phyloP scores from a whole-genome alignment of 768 basidiomycete species.

The Termitomyces sp. region DNA sequence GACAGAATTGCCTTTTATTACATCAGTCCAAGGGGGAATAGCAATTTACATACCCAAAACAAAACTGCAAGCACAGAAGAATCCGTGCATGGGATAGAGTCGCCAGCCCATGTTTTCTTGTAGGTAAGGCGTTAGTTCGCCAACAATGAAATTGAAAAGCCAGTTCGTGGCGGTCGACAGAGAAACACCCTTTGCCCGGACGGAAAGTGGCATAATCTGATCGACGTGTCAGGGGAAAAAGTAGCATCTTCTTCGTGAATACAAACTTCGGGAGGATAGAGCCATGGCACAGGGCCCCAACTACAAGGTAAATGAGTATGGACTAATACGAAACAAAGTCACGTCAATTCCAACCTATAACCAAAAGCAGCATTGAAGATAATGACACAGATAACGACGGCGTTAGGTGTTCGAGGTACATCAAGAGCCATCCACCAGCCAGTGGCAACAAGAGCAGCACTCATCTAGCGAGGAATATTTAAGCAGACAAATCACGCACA shows the following conservation, averaged over 20 bases:
- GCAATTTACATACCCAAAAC: constrained; percentile 50
- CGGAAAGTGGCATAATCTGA: constrained; percentile 83
- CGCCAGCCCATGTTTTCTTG: constrained; percentile 89
- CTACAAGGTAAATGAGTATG: constrained; percentile 22
- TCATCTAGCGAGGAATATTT: constrained; percentile 55
- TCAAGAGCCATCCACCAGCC: constrained; percentile 96
- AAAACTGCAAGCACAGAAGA: constrained; percentile 86
- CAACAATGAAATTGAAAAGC: constrained; percentile 89
- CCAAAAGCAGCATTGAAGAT: constrained; percentile 94
- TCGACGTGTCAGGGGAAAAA: constrained; percentile 1
- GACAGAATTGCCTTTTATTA: constrained; percentile 66
- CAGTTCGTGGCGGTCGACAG: constrained; percentile 88
- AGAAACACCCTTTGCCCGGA: constrained; percentile 95
- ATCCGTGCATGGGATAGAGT: constrained; percentile 93
- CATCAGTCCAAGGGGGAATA: neutral
- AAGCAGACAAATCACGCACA: neutral
- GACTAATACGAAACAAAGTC: neutral
- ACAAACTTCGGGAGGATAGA: constrained; percentile 79
- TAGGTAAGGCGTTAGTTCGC: constrained; percentile 79
- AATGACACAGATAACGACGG: constrained; percentile 85
- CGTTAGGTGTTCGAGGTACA: constrained; percentile 76
- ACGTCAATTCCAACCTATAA: constrained; percentile 46
- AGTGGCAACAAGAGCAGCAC: constrained; percentile 66
- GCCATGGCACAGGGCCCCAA: constrained; percentile 88
- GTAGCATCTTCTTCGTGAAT: neutral